Evolutionary conservation across 306 rosid species (phyloP), one percentile per base, ranked within the genome.

Genomic region (Casuarina cunninghamiana): DNA sequence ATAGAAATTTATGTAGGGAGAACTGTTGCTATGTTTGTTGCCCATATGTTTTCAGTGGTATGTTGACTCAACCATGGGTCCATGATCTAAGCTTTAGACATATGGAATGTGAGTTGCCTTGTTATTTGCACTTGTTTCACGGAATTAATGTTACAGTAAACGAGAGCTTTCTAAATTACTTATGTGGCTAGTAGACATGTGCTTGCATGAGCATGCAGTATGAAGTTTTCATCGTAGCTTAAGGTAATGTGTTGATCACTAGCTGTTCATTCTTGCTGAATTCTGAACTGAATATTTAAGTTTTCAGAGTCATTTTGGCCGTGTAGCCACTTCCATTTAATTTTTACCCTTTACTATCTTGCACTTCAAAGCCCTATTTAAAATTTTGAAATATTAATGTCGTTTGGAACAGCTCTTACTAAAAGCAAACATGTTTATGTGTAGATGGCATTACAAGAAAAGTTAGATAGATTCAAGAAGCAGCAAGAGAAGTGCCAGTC

Each of bases 401-500:
- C 13, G 15, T 49, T 67, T 66, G n/a, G 48, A 42, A 50, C 16
- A 42, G 50, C 37, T 2, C 65, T 5, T 58, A 26, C 50, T 67
- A 17, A 67, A 10, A 69, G 66, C 57, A 10, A 65, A 41, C 49
- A 9, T 45, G 38, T 21, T 68, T 75, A 8, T 10, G 58, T 72
- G 45, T 81, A 86, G 87, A 91, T 93, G 94, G 87, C 86, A 32
- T 74, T 93, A 83, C 90, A 91, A 81, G 91, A 87, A 3, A 72
- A 80, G 75, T 75, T 93, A 38, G 89, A 91, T 39, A 88, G 45
- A 79, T 93, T 93, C 75, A 85, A 91, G 88, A 93, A 84, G 79
- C 97, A 91, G 73, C 96, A 93, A 49, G 91, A 83, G 67, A 87
- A 84, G 69, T 91, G 94, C 37, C 93, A 91, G 72, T 65, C 90